Evolutionary conservation across 1,139 yeast species (phyloP).

Genomic region (Arxiozyma heterogenica): DNA sequence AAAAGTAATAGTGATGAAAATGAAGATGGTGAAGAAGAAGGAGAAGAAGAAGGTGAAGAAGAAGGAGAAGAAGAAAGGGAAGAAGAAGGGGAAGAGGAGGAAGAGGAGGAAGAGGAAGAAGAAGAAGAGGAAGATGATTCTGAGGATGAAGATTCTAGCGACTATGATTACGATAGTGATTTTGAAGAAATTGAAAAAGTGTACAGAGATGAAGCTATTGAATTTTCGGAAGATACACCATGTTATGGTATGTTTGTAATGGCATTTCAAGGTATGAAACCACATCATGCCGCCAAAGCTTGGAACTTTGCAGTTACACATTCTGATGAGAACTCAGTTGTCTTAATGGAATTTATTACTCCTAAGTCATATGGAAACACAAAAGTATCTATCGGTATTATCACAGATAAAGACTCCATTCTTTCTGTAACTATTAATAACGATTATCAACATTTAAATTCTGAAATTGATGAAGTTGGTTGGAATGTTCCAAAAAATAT

Average conservation of each 20-base stretch:
- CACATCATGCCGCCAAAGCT: constrained; percentile 94
- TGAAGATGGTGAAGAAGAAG: constrained; percentile 14
- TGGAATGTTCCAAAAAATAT: constrained; percentile 82
- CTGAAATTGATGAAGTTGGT: constrained; percentile 66
- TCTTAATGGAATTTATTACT: constrained; percentile 92
- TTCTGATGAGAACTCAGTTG: constrained; percentile 61
- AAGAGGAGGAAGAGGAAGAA: constrained; percentile 12
- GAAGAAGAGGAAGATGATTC: constrained; percentile 7
- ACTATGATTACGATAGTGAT: constrained; percentile 4
- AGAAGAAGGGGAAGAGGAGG: constrained; percentile 17
- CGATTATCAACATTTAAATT: constrained; percentile 50
- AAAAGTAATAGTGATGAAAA: neutral
- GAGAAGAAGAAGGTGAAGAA: constrained; percentile 15
- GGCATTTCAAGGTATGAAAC: constrained; percentile 99
- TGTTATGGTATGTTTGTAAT: constrained; percentile 79
- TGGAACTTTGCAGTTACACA: constrained; percentile 95
- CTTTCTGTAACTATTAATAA: constrained; percentile 61
- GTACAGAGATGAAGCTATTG: constrained; percentile 17
- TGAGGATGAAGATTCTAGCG: neutral
- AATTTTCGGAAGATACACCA: constrained; percentile 26
- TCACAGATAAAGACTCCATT: constrained; percentile 55
- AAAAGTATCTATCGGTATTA: constrained; percentile 69
- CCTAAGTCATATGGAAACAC: constrained; percentile 83
- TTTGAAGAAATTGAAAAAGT: constrained; percentile 11
- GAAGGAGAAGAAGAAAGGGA: constrained; percentile 3